Evolutionary conservation across 768 basidiomycete genomes (phyloP).

Genomic region (Phanerochaete carnosa): DNA sequence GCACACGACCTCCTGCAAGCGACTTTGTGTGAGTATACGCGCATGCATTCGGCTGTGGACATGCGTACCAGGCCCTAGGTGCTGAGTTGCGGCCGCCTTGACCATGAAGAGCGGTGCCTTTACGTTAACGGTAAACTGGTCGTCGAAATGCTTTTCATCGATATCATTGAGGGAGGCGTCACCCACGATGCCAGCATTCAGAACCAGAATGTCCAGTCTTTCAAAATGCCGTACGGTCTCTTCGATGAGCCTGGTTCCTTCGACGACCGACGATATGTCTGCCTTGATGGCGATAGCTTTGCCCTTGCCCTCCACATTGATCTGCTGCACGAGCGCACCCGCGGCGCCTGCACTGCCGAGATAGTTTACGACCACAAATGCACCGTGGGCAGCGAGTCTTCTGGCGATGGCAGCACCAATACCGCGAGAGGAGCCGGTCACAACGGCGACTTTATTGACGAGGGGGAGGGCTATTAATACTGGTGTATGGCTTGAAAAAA

Average conservation of each 20-base stretch:
- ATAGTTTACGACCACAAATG: constrained; percentile 24
- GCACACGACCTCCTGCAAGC: constrained; percentile 42
- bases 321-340: constrained; percentile 16
- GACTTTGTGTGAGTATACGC: neutral
- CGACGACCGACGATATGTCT: constrained; percentile 23
- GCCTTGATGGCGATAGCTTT: constrained; percentile 19
- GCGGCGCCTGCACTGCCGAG: constrained; percentile 12
- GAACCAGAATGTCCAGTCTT: constrained; percentile 14
- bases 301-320: constrained; percentile 8
- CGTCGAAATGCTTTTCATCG: constrained; percentile 27
- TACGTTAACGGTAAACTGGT: constrained; percentile 48
- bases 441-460: constrained; percentile 27
- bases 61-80: constrained; percentile 39
- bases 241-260: constrained; percentile 20
- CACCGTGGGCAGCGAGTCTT: constrained; percentile 26
- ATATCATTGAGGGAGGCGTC: neutral
- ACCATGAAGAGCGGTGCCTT: constrained; percentile 52
- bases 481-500: no score
- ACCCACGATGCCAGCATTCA: constrained; percentile 19
- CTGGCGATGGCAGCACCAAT: constrained; percentile 27
- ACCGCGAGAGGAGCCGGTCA: constrained; percentile 23
- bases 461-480: constrained; percentile 17
- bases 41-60: neutral
- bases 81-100: constrained; percentile 34
- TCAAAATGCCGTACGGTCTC: constrained; percentile 25